Conservation (phyloP, 495 filamentous ascomycete species). For the Pseudoneurospora amorphoporcata region DNA sequence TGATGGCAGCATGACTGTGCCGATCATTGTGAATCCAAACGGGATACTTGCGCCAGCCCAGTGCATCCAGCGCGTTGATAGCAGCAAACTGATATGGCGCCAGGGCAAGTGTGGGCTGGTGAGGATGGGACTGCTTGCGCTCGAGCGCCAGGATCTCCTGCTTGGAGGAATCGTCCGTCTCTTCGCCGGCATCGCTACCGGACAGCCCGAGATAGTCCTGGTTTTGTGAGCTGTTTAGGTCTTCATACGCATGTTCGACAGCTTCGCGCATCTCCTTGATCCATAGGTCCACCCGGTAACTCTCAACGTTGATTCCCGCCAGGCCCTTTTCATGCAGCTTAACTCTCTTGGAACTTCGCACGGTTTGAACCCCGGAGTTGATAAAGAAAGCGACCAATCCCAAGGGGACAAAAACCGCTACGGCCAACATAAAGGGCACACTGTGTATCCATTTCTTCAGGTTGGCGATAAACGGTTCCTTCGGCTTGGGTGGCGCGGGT, state of each 20-base stretch:
- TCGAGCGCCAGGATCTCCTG: slow-evolving; percentile 25
- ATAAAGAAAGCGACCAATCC: slow-evolving; percentile 58
- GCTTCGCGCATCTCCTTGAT: slow-evolving; percentile 59
- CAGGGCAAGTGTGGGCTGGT: slow-evolving; percentile 60
- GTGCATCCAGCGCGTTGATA: slow-evolving; percentile 61
- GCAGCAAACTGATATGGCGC: slow-evolving; percentile 73
- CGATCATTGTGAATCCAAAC: slow-evolving; percentile 73
- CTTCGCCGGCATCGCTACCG: slow-evolving; percentile 21
- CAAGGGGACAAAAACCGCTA: slow-evolving; percentile 58
- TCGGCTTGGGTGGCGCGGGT: slow-evolving; percentile 21
- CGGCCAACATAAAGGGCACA: slow-evolving; percentile 50
- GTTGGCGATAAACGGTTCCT: slow-evolving; percentile 15
- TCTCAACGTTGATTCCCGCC: slow-evolving; percentile 47
- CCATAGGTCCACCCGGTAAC: slow-evolving; percentile 68
- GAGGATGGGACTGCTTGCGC: slow-evolving; percentile 23
- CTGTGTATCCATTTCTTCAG: slow-evolving; percentile 21
- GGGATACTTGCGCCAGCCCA: slow-evolving; percentile 72
- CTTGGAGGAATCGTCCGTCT: slow-evolving; percentile 8
- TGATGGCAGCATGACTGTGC: slow-evolving; percentile 85
- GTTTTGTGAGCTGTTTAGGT: slow-evolving; percentile 50
- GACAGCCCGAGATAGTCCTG: slow-evolving; percentile 49
- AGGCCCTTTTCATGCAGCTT: slow-evolving; percentile 63
- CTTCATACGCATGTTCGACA: slow-evolving; percentile 65
- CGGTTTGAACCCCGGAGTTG: slow-evolving; percentile 64
- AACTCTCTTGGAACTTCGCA: slow-evolving; percentile 62